Conservation (phyloP, 164 flowering plant genomes). For the Vitis cinerea region DNA sequence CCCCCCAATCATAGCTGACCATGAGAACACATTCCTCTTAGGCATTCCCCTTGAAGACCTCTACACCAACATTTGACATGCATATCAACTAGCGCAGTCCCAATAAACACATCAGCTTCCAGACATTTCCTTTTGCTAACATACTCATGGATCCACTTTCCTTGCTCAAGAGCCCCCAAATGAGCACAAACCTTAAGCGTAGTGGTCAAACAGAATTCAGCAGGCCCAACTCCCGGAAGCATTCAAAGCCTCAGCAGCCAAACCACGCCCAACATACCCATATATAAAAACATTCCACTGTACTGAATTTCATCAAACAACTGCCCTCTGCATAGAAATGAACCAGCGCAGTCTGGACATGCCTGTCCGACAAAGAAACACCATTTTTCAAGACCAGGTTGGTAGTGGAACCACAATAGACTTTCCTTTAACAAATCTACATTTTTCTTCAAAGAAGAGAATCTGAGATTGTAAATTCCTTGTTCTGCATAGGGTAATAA, state of each 20-base stretch:
- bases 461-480: no score
- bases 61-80: constrained; percentile 48
- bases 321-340: constrained; percentile 23
- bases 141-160: constrained; percentile 45
- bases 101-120: constrained; percentile 23
- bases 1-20: constrained; percentile 47
- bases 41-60: constrained; percentile 39
- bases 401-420: no score
- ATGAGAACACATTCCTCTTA: constrained; percentile 33
- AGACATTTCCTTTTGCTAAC: constrained; percentile 20
- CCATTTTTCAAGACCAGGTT: constrained; percentile 29
- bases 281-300: constrained; percentile 39
- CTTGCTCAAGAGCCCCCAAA: constrained; percentile 38
- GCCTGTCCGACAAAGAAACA: constrained; percentile 13
- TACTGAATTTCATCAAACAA: constrained; percentile 37
- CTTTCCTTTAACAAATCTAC: no score
- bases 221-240: constrained; percentile 29
- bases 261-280: constrained; percentile 27
- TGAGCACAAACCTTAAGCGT: constrained; percentile 38
- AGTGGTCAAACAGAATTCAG: constrained; percentile 31
- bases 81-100: constrained; percentile 45
- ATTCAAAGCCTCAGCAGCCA: constrained; percentile 21
- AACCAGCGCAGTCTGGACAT: constrained; percentile 37
- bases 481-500: no score
- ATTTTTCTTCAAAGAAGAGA: no score